These are phyloP conservation scores for Aspergillus flavus DNA, from an alignment of 2,329 filamentous ascomycete species.

Conservation along the genomic window DNA sequence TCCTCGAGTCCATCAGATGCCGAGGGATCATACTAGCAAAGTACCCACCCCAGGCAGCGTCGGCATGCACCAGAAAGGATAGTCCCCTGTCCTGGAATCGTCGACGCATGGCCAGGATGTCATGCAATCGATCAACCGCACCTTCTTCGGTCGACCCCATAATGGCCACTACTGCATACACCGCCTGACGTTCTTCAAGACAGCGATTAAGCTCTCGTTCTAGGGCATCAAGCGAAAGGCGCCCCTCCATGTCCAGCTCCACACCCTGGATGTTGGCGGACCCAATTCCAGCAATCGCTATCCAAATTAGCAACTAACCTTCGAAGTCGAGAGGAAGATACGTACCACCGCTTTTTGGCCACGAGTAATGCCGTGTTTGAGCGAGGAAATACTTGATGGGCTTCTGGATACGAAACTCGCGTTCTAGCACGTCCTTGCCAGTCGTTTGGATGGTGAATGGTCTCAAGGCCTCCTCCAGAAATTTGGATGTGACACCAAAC, in stretches of 20 bases:
- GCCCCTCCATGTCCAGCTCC: constrained; percentile 43
- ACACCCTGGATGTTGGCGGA: constrained; percentile 47
- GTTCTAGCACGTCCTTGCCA: constrained; percentile 11
- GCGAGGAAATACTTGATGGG: constrained; percentile 42
- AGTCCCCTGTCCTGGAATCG: constrained; percentile 46
- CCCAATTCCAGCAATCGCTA: constrained; percentile 51
- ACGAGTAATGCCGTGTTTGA: constrained; percentile 53
- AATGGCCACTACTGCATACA: constrained; percentile 50
- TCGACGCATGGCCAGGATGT: constrained; percentile 45
- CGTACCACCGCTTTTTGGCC: constrained; percentile 52
- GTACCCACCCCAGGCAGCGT: constrained; percentile 56
- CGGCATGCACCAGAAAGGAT: constrained; percentile 51
- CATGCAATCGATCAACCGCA: constrained; percentile 45
- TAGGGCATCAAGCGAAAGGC: constrained; percentile 36
- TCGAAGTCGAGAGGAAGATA: not conserved
- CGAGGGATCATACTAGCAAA: constrained; percentile 49
- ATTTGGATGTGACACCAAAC: constrained; percentile 6
- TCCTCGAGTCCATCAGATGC: not conserved
- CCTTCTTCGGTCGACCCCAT: constrained; percentile 55
- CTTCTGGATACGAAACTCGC: constrained; percentile 32
- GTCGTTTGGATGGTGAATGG: constrained; percentile 15
- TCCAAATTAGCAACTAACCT: not conserved
- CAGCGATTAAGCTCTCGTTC: constrained; percentile 8
- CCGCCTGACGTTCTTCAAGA: constrained; percentile 32
- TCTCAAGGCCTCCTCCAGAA: not conserved